A percentile compares a stretch with the other conserved stretches of the same genome.
phyloP scores from a whole-genome alignment of 129 eudicot genomes.

The Lactuca sativa region DNA sequence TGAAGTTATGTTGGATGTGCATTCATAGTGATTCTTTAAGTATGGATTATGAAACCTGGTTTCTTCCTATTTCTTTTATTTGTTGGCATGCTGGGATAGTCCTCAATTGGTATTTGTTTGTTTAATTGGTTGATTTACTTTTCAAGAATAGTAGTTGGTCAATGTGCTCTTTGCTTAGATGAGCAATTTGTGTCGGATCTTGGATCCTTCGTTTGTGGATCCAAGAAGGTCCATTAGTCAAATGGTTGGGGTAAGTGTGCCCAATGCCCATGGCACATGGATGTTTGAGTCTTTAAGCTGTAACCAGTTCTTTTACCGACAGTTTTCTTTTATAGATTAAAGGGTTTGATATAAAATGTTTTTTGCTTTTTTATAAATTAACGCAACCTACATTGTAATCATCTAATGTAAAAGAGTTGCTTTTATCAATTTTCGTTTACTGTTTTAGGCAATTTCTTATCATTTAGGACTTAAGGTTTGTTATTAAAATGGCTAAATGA shows the following conservation, averaged over 20 bases:
- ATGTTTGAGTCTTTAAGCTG: constrained; percentile 1
- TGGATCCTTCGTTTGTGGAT: constrained; percentile 41
- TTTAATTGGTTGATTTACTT: constrained; percentile 9
- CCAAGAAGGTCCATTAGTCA: constrained; percentile 26
- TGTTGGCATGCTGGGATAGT: constrained; percentile 16
- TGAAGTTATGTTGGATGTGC: constrained; percentile 35
- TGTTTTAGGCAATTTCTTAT: too few relatives aligned
- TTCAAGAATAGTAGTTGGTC: constrained; percentile 18
- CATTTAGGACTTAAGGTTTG: too few relatives aligned
- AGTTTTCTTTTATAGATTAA: too few relatives aligned
- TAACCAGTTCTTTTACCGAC: too few relatives aligned
- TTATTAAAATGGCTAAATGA: too few relatives aligned
- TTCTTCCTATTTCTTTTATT: constrained; percentile 25
- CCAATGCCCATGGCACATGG: constrained; percentile 26
- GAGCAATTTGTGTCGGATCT: constrained; percentile 34
- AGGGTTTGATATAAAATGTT: not conserved
- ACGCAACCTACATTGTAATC: not conserved
- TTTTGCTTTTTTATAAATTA: too few relatives aligned
- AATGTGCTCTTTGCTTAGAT: constrained; percentile 31
- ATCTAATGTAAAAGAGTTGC: too few relatives aligned
- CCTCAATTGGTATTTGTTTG: constrained; percentile 14
- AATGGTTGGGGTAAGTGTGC: constrained; percentile 23
- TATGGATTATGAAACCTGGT: constrained; percentile 30
- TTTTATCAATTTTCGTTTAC: too few relatives aligned
- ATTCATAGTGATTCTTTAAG: constrained; percentile 33